Evolutionary conservation across 1,284 basidiomycete genomes (phyloP).

Genomic region (Ceratobasidium sp.): DNA sequence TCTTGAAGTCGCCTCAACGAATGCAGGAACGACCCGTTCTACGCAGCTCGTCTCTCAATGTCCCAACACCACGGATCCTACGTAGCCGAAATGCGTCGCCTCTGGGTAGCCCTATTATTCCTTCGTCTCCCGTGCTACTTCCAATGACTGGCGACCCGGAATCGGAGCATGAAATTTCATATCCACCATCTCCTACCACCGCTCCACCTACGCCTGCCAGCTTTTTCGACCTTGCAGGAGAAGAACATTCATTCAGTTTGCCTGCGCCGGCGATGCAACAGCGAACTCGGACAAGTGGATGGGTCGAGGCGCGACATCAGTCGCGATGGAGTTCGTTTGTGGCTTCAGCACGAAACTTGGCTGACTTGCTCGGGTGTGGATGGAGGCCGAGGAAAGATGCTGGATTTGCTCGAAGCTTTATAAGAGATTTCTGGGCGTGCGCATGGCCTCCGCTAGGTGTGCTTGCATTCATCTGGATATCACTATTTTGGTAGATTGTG

Average conservation of each 20-base stretch:
- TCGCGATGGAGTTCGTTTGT: slow-evolving; percentile 11
- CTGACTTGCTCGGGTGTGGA: slow-evolving; percentile 8
- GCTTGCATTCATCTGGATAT: slow-evolving; percentile 37
- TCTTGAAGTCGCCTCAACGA: background rate
- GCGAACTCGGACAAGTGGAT: slow-evolving; percentile 13
- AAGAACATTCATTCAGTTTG: slow-evolving; percentile 33
- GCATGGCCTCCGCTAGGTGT: slow-evolving; percentile 40
- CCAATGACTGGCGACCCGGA: slow-evolving; percentile 6
- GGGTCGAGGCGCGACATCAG: slow-evolving; percentile 30
- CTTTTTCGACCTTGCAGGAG: slow-evolving; percentile 34
- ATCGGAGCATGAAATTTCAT: slow-evolving; percentile 31
- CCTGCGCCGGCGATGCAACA: slow-evolving; percentile 12
- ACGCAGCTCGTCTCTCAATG: slow-evolving; percentile 26
- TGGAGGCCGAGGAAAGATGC: slow-evolving; percentile 1
- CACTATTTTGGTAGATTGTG: slow-evolving; percentile 33
- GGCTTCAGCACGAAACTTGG: slow-evolving; percentile 13
- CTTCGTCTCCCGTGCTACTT: slow-evolving; percentile 23
- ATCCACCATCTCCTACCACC: slow-evolving; percentile 19
- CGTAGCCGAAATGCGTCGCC: slow-evolving; percentile 21
- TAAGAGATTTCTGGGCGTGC: slow-evolving; percentile 29
- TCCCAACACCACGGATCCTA: slow-evolving; percentile 23
- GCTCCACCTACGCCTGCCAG: slow-evolving; percentile 26
- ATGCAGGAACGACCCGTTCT: background rate
- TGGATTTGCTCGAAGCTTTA: slow-evolving; percentile 33
- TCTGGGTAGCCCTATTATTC: slow-evolving; percentile 3